Base-by-base conservation (phyloP, 257 asterid genomes). In the Eustoma russellianum region DNA sequence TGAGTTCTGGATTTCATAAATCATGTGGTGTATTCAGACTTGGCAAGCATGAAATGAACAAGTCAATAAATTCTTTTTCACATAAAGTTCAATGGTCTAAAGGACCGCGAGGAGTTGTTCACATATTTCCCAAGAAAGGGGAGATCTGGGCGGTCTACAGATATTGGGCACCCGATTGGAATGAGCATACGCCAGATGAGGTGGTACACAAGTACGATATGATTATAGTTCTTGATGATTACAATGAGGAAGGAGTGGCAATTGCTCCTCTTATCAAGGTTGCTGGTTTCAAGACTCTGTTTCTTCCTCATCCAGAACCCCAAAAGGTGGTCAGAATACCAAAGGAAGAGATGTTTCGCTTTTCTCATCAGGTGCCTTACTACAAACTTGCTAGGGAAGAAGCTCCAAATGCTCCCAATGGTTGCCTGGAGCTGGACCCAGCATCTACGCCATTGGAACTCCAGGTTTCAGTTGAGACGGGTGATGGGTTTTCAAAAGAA, bases 391-490 rank as follows among this genome's bases (percentile, higher is more conserved):
- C 83, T 0, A 76, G 85, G 28, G 55, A 65, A 48, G 91, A 86
- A 72, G 94, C 75, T 50, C 54, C 19, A 47, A 65, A 77, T 58
- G 73, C 79, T 19, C 96, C 92, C 5, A 63, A 73, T 57, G 88
- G 82, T 67, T 79, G 70, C 66, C 65, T 79, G 68, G 96, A 86
- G 86, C 80, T 86, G 46, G 96, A 86, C 64, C 91, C 96, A 13
- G 96, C 96, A 11, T 88, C 96, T 49, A 79, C 79, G 8, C 91
- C 94, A 6, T 40, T 79, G 69, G 94, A 83, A 48, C 85, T 86
- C 56, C 86, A 72, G 62, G 83, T 75, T 50, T 46, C 49, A 11
- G 3, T 4, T 24, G 30, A 24, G 30, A 24, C 30, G 2, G 30
- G 30, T 24, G 30, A 24, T 24, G 30, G 30, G 30, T 2, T 24